Conservation (phyloP, 106 monocot species). For the Allium fistulosum region DNA sequence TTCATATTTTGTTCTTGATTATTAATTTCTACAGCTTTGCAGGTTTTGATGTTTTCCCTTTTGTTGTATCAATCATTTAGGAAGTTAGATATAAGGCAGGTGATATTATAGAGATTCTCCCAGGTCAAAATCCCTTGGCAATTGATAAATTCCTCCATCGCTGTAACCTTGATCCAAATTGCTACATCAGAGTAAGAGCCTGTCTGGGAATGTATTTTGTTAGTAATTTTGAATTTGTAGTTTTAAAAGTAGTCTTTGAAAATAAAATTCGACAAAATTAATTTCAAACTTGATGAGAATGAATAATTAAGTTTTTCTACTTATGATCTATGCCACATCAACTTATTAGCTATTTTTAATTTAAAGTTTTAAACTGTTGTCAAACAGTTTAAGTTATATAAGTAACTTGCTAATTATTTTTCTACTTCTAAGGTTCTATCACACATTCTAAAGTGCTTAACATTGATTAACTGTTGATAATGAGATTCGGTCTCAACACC, state of each 20-base stretch:
- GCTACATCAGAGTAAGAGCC: constrained; percentile 54
- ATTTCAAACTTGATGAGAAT: no score
- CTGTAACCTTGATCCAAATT: constrained; percentile 71
- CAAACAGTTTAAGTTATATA: no score
- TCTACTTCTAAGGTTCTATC: neutral
- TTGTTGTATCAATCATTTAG: constrained; percentile 20
- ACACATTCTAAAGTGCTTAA: no score
- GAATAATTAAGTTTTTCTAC: neutral
- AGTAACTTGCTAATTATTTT: neutral
- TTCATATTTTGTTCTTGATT: neutral
- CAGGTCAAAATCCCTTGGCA: constrained; percentile 53
- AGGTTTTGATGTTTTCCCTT: neutral
- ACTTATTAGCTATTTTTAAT: neutral
- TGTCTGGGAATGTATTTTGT: no score
- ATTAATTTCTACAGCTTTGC: neutral
- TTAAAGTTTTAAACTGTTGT: no score
- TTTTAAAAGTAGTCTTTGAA: no score
- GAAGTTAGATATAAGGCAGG: constrained; percentile 70
- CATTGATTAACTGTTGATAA: no score
- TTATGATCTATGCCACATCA: neutral
- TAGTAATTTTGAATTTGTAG: no score
- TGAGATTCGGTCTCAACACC: no score
- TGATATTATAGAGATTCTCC: constrained; percentile 89
- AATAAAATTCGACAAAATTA: no score
- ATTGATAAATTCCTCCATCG: constrained; percentile 81